Base-by-base conservation (phyloP, 2,329 filamentous ascomycete species). In the Allantophomopsis lycopodina region DNA sequence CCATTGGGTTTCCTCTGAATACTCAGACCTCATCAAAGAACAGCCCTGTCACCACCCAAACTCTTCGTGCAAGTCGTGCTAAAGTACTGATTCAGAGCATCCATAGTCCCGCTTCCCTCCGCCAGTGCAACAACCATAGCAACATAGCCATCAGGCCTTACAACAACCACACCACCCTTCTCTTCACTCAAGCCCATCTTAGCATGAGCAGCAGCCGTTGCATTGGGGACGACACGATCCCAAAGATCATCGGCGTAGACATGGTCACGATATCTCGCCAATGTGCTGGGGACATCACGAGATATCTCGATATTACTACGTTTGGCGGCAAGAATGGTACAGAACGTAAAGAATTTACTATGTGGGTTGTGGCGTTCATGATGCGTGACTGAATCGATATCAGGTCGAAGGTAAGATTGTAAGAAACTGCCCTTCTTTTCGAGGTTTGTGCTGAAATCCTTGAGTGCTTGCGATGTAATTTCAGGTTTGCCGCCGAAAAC, bases 291-390 rank as follows among this genome's bases (percentile, higher is more conserved):
- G 2, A 89, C 68, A 47, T 85, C 71, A 30, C 73, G 68, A 2
- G 69, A 62, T 44, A 94, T 82, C 53, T 89, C 82, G 42, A 94
- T 72, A n/a, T 72, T 62, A 32, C 71, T 65, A 44, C 85, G 72
- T 39, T 68, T 68, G 0, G 73, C 67, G 11, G 83, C 78, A 55
- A 93, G 82, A 45, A 94, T 66, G 32, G 83, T 78, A 52, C 76
- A 83, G 41, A 94, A 58, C 1, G 83, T 85, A 62, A 83, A 88
- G 63, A 94, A 87, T 35, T 68, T 64, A 48, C 79, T 85, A 60
- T 94, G 86, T 0, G 88, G 88, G 60, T 87, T 88, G 62, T 94
- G 76, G 32, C 66, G 71, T 60, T 94, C 86, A 60, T 88, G 84
- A 59, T 85, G 76, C 2, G 74, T 76, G 33, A 88, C 75, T 4